Conservation (phyloP, 306 rosid genomes). For the Macrotyloma uniflorum region DNA sequence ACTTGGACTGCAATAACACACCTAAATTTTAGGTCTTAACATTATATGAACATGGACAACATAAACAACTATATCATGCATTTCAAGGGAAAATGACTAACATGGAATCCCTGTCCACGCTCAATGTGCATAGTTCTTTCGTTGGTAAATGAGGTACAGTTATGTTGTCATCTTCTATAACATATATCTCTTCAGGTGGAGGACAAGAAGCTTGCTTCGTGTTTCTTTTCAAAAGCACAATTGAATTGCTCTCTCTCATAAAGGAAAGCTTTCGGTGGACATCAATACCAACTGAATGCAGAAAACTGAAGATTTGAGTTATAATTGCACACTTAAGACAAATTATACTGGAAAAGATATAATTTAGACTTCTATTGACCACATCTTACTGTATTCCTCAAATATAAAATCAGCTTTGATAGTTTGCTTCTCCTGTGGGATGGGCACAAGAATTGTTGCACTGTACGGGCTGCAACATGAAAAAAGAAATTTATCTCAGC, state of each 20-base stretch:
- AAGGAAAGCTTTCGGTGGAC: constrained; percentile 62
- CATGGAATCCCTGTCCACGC: constrained; percentile 53
- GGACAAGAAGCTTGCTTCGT: constrained; percentile 48
- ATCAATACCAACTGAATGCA: constrained; percentile 85
- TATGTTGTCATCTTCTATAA: constrained; percentile 59
- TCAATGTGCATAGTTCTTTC: constrained; percentile 48
- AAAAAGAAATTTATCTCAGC: constrained; percentile 33
- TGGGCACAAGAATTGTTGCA: constrained; percentile 63
- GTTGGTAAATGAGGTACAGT: constrained; percentile 41
- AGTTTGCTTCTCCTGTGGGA: constrained; percentile 71
- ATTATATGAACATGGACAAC: not conserved
- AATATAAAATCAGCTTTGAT: constrained; percentile 78
- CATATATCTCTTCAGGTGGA: constrained; percentile 52
- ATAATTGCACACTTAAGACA: constrained; percentile 15
- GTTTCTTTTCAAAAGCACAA: constrained; percentile 46
- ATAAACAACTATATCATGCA: not conserved
- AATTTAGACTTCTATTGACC: constrained; percentile 35
- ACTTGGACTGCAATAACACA: constrained; percentile 66
- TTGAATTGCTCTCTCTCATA: constrained; percentile 52
- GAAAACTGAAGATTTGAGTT: constrained; percentile 21
- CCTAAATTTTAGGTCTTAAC: constrained; percentile 30
- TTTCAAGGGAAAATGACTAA: constrained; percentile 45
- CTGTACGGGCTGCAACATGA: constrained; percentile 79
- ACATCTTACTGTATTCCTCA: constrained; percentile 79
- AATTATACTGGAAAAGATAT: constrained; percentile 6